Evolutionary conservation across 2,329 filamentous ascomycete species (phyloP), one percentile per base, ranked within the genome.

Genomic region (Curvularia lunata): DNA sequence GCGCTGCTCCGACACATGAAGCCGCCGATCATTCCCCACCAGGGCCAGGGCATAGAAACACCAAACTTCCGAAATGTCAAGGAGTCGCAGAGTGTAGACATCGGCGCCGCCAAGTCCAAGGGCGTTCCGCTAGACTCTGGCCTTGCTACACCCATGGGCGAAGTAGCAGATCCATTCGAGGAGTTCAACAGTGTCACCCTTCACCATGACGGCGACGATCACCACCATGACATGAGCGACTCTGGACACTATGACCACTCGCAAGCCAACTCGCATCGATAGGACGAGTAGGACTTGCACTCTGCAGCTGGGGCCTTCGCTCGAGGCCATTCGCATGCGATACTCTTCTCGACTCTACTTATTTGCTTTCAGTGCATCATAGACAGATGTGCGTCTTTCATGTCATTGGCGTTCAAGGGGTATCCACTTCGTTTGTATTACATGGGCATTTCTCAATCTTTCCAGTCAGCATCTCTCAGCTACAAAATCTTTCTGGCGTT

Each of bases 101-200:
- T 96, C 48, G 73, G 78, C 45, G 69, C 77, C 4, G 75, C 74
- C 37, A 81, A 78, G 52, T 76, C 86, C 61, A 92, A 91, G 78
- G 92, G 92, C 1, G 91, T 97, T 12, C 92, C 92, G 8, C 81
- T 97, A 59, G 92, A 97, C 73, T 94, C 90, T 42, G 91, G 91
- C 1, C 82, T 96, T 52, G 86, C 90, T 1, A 98, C 94, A 2
- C 94, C 94, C 1, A 91, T 90, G 43, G 90, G 84, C 37, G 94
- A 97, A 74, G 73, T 89, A 37, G 83, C 86, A 3, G 95, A 99
- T 83, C 95, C 95, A 1, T 99, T 99, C 74, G 91, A 97, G 78
- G 95, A 98, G 77, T 99, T 99, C 79, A 99, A 98, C 82, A 96
- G 92, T 74, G 93, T 99, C 41, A 99, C 95, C 49, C 82, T 99